Evolutionary conservation across 2,329 filamentous ascomycete species (phyloP), one percentile per base, ranked within the genome.

Genomic region (Sporothrix mexicana): DNA sequence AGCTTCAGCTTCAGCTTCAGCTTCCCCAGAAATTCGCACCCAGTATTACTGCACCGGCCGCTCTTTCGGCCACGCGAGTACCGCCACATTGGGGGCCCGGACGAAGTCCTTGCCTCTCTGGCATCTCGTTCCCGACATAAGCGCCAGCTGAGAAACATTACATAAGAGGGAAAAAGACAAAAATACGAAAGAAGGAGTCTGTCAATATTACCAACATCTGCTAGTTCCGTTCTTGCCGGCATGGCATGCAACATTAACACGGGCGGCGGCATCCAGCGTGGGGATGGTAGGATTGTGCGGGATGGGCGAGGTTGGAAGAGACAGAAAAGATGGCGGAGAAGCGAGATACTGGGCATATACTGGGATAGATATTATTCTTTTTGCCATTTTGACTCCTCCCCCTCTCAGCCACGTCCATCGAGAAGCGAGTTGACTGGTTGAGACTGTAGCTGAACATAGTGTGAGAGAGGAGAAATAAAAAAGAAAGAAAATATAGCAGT

Each of bases 211-310:
- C 30, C 30, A 36, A 10, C 17, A 6, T 13, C 62, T 23, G 10
- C 62, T 30, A 47, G 41, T 66, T 20, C n/a, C 47, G 13, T 15
- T 25, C 62, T 43, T 66, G 62, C 62, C 62, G 62, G 43, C 62
- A 66, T 49, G 62, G 43, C 43, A 49, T 66, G 62, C 41, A 66
- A 66, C 43, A 25, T 66, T 20, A 66, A 49, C 62, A 66, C 62
- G 43, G 43, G 43, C 12, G 62, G 43, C 41, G 61, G n/a, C 61
- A 25, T 13, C n/a, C 3, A 13, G 20, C 43, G 62, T 25, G 62
- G 62, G 43, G 62, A 66, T 9, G 20, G 61, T 66, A 17, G 43
- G 41, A 47, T 47, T 66, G 61, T 20, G 6, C 12, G n/a, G 10
- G n/a, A 66, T 41, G 25, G 25, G 2, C 7, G 41, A 61, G n/a